These are phyloP conservation scores for Lagenidium giganteum DNA, from an alignment of 352 stramenopile genomes.

Conservation along the genomic window DNA sequence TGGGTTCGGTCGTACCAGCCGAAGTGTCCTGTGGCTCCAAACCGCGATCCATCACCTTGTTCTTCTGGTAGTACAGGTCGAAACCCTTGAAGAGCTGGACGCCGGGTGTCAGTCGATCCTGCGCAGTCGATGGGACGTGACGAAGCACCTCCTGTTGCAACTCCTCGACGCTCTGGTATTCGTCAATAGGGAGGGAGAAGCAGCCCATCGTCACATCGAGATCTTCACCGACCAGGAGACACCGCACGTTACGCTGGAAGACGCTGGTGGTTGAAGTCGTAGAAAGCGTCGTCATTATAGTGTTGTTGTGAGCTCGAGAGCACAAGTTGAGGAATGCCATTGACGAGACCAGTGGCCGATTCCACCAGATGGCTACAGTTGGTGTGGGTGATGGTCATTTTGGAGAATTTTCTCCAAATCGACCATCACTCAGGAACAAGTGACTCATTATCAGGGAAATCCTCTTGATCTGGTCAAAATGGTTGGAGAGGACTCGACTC, in stretches of 20 bases:
- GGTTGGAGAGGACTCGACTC: no score
- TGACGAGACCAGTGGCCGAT: no score
- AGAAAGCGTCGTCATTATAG: background rate
- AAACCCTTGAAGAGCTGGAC: conserved; percentile 19
- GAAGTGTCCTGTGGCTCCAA: no score
- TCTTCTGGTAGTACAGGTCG: conserved; percentile 16
- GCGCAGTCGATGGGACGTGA: background rate
- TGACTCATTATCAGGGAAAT: no score
- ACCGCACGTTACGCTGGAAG: conserved; percentile 7
- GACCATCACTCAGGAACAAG: conserved; percentile 15
- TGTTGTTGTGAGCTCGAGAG: background rate
- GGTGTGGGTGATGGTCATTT: conserved; percentile 13
- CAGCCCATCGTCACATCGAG: conserved; percentile 10
- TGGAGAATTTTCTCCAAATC: conserved; percentile 9
- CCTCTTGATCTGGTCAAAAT: no score
- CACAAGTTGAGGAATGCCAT: no score
- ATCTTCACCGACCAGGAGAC: conserved; percentile 17
- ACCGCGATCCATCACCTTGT: no score
- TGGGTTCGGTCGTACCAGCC: background rate
- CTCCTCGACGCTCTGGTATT: conserved; percentile 9
- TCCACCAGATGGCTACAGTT: conserved; percentile 11
- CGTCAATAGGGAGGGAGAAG: conserved; percentile 12
- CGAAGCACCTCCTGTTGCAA: conserved; percentile 9
- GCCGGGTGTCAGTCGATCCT: conserved; percentile 2
- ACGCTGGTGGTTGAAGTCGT: background rate